Conservation (phyloP, 495 filamentous ascomycete genomes). For the Cairneyella variabilis region DNA sequence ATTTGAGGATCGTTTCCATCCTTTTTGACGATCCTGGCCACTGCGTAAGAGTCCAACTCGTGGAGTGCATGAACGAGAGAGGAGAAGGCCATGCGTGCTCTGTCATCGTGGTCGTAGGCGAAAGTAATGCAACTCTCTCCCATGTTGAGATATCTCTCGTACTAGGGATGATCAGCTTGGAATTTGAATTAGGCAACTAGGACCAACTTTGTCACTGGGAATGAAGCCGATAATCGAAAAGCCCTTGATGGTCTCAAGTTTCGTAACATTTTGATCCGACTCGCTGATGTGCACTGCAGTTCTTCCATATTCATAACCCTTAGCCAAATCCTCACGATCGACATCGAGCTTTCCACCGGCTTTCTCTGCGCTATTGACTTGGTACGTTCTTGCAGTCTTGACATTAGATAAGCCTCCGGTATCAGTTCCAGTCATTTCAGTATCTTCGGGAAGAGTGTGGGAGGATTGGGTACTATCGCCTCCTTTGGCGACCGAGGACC, state of each 20-base stretch:
- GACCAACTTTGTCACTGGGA: constrained; percentile 60
- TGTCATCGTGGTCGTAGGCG: constrained; percentile 66
- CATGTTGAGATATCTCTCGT: constrained; percentile 82
- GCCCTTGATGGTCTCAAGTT: constrained; percentile 67
- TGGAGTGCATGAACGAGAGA: constrained; percentile 85
- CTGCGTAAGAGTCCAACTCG: constrained; percentile 80
- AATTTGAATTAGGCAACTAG: neutral
- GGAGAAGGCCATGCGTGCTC: constrained; percentile 77
- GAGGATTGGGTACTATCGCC: constrained; percentile 40
- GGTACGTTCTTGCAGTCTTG: constrained; percentile 70
- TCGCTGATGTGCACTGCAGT: constrained; percentile 87
- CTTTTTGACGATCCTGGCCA: constrained; percentile 82
- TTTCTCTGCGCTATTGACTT: constrained; percentile 67
- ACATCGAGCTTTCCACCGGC: constrained; percentile 83
- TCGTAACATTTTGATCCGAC: constrained; percentile 77
- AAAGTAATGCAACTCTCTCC: constrained; percentile 71
- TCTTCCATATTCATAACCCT: constrained; percentile 90
- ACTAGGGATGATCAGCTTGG: constrained; percentile 45
- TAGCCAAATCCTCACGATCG: constrained; percentile 76
- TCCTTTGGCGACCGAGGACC: constrained; percentile 32
- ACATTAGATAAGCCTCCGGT: constrained; percentile 53
- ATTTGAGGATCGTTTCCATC: constrained; percentile 72
- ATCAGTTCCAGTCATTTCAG: constrained; percentile 36
- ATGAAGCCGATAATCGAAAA: constrained; percentile 88
- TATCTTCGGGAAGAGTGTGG: constrained; percentile 38